A percentile compares a stretch with the other conserved stretches of the same genome.
These are phyloP conservation scores for Bjerkandera adusta DNA, from an alignment of 1,284 basidiomycete genomes.

Conservation along the genomic window DNA sequence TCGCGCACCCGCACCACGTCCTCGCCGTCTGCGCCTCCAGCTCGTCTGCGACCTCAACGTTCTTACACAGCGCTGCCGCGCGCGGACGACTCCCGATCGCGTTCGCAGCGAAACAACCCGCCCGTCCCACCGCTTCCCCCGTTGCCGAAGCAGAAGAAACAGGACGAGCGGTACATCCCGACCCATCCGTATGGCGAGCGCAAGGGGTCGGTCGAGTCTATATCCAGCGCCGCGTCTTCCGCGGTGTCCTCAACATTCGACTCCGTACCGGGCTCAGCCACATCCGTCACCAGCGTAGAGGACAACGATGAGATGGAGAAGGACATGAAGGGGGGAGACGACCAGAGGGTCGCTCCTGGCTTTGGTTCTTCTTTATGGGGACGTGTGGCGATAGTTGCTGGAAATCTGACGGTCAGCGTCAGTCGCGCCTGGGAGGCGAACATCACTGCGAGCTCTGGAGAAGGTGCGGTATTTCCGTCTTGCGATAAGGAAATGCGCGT, in stretches of 20 bases:
- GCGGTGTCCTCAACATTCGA: neutral
- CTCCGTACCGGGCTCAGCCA: neutral
- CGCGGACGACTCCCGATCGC: conserved; percentile 11
- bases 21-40: conserved; percentile 14
- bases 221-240: conserved; percentile 4
- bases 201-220: conserved; percentile 5
- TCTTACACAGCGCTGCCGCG: conserved; percentile 21
- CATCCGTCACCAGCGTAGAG: conserved; percentile 9
- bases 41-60: conserved; percentile 26
- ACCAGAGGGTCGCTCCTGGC: conserved; percentile 22
- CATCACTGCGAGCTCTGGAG: conserved; percentile 40
- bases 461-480: conserved; percentile 38
- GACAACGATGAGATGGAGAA: conserved; percentile 9
- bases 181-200: conserved; percentile 3
- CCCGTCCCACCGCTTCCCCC: conserved; percentile 21
- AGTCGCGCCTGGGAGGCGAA: conserved; percentile 55
- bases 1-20: conserved; percentile 17
- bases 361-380: conserved; percentile 52
- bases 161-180: neutral
- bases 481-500: neutral
- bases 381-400: conserved; percentile 52
- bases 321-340: conserved; percentile 5
- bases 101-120: conserved; percentile 9
- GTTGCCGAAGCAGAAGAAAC: conserved; percentile 15
- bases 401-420: conserved; percentile 53